phyloP scores from a whole-genome alignment of 192 early-diverging fungal species.

The Mortierella claussenii region DNA sequence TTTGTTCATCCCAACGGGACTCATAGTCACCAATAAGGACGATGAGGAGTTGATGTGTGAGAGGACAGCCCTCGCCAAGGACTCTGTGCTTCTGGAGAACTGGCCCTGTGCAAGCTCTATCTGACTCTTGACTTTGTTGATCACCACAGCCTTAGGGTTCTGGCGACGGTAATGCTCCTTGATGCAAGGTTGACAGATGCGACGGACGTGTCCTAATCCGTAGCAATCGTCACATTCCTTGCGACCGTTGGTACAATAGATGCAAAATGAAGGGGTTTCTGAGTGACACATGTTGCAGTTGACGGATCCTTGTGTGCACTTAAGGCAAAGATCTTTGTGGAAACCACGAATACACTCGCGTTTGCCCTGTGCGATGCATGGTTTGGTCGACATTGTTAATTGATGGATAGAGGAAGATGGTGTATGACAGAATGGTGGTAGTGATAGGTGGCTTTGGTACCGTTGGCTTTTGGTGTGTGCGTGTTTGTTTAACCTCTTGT shows the following conservation, averaged over 20 bases:
- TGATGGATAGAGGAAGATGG: no score
- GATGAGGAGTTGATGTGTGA: not conserved
- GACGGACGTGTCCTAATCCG: constrained; percentile 25
- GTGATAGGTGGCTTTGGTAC: no score
- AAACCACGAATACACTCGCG: constrained; percentile 38
- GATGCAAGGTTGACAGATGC: constrained; percentile 41
- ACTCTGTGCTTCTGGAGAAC: constrained; percentile 12
- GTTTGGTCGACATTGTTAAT: constrained; percentile 11
- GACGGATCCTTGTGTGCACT: constrained; percentile 25
- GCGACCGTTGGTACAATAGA: constrained; percentile 26
- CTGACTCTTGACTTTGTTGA: constrained; percentile 11
- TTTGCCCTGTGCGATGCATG: constrained; percentile 27
- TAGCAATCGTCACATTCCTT: constrained; percentile 38
- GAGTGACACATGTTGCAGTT: constrained; percentile 23
- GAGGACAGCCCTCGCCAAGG: not conserved
- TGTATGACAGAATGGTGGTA: no score
- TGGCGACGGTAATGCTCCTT: constrained; percentile 28
- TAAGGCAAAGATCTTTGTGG: constrained; percentile 14
- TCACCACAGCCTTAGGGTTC: not conserved
- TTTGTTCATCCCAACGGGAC: not conserved
- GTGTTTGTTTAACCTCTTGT: no score
- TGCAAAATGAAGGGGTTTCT: constrained; percentile 10
- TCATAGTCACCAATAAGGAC: no score
- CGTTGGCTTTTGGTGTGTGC: no score
- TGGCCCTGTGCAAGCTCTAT: not conserved